Evolutionary conservation across 768 basidiomycete species (phyloP).

Genomic region (Mycena indigotica): DNA sequence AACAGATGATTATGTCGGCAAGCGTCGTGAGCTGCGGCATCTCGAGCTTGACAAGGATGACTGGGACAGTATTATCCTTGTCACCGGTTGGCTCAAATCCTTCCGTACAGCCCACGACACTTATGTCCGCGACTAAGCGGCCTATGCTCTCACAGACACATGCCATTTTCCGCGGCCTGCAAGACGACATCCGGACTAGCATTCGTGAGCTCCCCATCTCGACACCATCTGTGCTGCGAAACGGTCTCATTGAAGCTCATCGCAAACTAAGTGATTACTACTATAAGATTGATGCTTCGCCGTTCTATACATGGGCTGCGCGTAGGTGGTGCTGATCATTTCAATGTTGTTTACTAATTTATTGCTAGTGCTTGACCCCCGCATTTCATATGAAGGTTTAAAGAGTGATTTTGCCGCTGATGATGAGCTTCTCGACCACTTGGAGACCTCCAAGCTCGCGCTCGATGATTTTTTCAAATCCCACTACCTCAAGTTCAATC

Average conservation of each 20-base stretch:
- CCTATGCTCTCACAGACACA: conserved; percentile 21
- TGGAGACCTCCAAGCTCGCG: not conserved
- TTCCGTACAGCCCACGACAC: conserved; percentile 13
- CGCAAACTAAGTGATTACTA: conserved; percentile 26
- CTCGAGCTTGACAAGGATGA: conserved; percentile 1
- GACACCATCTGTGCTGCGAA: conserved; percentile 5
- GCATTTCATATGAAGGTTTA: not conserved
- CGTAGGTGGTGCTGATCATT: not conserved
- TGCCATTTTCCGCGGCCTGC: conserved; percentile 18
- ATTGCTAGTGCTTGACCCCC: conserved; percentile 6
- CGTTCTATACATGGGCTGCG: conserved; percentile 18
- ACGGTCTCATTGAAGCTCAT: conserved; percentile 14
- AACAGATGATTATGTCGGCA: not conserved
- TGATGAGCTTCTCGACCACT: not conserved
- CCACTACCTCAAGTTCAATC: not conserved
- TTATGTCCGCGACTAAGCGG: conserved; percentile 23
- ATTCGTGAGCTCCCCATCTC: conserved; percentile 11
- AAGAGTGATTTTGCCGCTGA: not conserved
- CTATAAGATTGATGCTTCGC: conserved; percentile 19
- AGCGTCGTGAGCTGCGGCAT: not conserved
- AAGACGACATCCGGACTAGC: conserved; percentile 4
- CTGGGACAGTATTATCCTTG: conserved; percentile 4
- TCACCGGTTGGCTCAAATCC: conserved; percentile 6
- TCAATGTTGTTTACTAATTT: not conserved
- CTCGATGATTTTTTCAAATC: not conserved